Base-by-base conservation (phyloP, 768 basidiomycete species). In the Phylloporus sp. region DNA sequence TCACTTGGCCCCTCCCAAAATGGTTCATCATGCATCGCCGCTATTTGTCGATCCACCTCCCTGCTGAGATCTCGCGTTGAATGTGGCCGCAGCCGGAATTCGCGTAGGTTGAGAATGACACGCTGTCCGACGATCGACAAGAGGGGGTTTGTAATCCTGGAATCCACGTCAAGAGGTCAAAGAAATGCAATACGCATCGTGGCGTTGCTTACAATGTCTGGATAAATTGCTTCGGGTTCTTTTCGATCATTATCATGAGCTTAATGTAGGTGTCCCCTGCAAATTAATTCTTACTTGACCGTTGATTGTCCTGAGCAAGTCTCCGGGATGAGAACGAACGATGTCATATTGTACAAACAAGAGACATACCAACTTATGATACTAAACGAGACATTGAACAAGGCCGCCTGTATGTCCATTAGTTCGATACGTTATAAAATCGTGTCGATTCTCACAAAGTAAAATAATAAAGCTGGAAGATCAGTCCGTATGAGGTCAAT, bases 361-460 rank as follows among this genome's bases (percentile, higher is more conserved):
- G 4, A 11, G 40, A 63, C 61, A 16, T 43, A 63, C 62, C 62
- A 63, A 16, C 51, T 52, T 31, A 44, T 1, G 6, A 64, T 58
- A 1, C 32, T 47, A 8, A 57, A 27, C 4, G 54, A 0, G n/a
- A 50, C 43, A 18, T 49, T 59, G 34, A 58, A 53, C 49, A 54
- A 9, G 3, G 59, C 52, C 15, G 51, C 45, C 62, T 63, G 26
- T 0, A 22, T 28, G 22, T 24, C 12, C n/a, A 13, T 59, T 8
- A 49, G 32, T 20, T 9, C 22, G 6, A 11, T 6, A 26, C 20
- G 10, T 16, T 18, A 28, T 22, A 15, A 13, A 15, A 5, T 26
- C 22, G 1, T 10, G 13, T 4, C 3, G 15, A 18, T 15, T 4
- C 62, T 55, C 22, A 64, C 62, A 10, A 41, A 15, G 28, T 64